A percentile compares a stretch with the other conserved stretches of the same genome.
phyloP scores from a whole-genome alignment of 768 basidiomycete genomes.

The Amanita rubescens region DNA sequence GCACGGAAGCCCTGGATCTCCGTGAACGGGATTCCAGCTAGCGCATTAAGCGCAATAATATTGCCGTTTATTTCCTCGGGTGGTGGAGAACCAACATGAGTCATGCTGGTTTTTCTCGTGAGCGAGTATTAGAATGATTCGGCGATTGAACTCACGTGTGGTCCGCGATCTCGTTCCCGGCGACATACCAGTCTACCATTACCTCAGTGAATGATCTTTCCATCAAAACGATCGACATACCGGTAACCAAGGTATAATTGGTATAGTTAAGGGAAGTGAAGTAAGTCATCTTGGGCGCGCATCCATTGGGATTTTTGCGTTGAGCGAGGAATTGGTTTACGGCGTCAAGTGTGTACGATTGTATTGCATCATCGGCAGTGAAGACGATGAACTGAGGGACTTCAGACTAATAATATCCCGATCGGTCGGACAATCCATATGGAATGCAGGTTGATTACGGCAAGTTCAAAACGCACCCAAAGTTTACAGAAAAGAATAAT shows the following conservation, averaged over 20 bases:
- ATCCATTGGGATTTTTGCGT: slow-evolving; percentile 72
- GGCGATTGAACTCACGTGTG: slow-evolving; percentile 45
- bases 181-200: slow-evolving; percentile 62
- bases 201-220: not conserved
- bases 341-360: slow-evolving; percentile 67
- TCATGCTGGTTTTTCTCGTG: slow-evolving; percentile 46
- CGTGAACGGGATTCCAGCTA: slow-evolving; percentile 66
- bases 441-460: not conserved
- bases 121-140: not conserved
- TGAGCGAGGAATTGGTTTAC: slow-evolving; percentile 71
- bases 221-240: slow-evolving; percentile 17
- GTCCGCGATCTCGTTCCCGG: slow-evolving; percentile 79
- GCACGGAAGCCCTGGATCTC: slow-evolving; percentile 70
- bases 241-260: slow-evolving; percentile 67
- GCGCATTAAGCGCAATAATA: slow-evolving; percentile 69
- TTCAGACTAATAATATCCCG: slow-evolving; percentile 40
- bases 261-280: slow-evolving; percentile 66
- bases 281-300: slow-evolving; percentile 70
- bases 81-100: slow-evolving; percentile 60
- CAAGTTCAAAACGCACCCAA: not conserved
- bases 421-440: too few relatives aligned
- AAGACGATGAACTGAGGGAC: slow-evolving; percentile 65
- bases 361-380: slow-evolving; percentile 72
- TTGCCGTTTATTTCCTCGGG: slow-evolving; percentile 70
- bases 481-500: not conserved